phyloP scores from a whole-genome alignment of 192 early-diverging fungal species.

The Backusella tarrabulga region DNA sequence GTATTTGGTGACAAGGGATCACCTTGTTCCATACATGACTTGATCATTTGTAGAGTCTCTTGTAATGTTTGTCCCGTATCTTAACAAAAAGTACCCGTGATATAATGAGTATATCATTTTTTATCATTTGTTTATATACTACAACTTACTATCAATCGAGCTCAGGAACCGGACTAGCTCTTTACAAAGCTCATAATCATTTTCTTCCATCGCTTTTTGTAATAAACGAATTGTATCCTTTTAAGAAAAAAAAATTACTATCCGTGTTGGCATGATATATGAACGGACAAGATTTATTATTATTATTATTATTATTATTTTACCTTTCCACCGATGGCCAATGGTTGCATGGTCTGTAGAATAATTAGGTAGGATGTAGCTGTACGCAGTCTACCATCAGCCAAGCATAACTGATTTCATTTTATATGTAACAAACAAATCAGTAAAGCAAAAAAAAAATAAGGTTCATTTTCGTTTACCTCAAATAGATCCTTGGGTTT shows the following conservation, averaged over 20 bases:
- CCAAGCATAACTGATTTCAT: slow-evolving; percentile 62
- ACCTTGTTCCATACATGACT: slow-evolving; percentile 10
- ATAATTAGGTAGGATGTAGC: slow-evolving; percentile 93
- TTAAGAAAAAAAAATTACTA: slow-evolving; percentile 12
- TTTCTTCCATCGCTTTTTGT: slow-evolving; percentile 66
- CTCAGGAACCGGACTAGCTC: slow-evolving; percentile 77
- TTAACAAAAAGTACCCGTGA: slow-evolving; percentile 13
- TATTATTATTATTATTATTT: not conserved
- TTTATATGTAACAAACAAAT: not conserved
- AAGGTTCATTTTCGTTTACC: slow-evolving; percentile 42
- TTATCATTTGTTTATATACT: not conserved
- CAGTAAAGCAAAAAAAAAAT: slow-evolving; percentile 1
- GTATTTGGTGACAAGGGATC: not conserved
- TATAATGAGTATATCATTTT: not conserved
- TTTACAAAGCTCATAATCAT: slow-evolving; percentile 81
- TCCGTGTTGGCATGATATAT: not conserved
- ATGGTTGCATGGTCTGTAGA: slow-evolving; percentile 86
- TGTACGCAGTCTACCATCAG: slow-evolving; percentile 64
- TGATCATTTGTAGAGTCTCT: slow-evolving; percentile 36
- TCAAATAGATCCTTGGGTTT: slow-evolving; percentile 83
- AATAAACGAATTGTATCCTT: slow-evolving; percentile 66
- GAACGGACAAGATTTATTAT: too few relatives aligned
- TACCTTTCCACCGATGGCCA: slow-evolving; percentile 61
- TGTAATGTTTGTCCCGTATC: slow-evolving; percentile 47
- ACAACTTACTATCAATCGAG: slow-evolving; percentile 67